Conservation (phyloP, 2,329 filamentous ascomycete species). For the Myotisia sp. region DNA sequence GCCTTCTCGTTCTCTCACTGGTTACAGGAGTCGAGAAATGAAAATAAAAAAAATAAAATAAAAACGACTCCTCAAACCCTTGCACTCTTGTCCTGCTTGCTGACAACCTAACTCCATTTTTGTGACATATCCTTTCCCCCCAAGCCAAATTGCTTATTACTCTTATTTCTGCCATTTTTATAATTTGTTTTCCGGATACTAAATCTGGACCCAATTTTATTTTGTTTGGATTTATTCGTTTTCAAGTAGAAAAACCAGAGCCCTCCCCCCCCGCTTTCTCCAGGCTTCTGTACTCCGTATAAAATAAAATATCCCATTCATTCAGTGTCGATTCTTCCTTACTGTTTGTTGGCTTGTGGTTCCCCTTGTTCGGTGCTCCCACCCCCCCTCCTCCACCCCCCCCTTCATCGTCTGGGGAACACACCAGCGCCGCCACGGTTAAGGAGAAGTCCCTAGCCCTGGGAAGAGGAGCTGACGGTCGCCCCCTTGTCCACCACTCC, state of each 20-base stretch:
- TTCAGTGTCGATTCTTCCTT: conserved; percentile 1
- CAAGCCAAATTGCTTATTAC: conserved; percentile 6
- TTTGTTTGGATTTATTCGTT: no score
- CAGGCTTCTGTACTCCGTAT: no score
- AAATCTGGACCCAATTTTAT: conserved; percentile 5
- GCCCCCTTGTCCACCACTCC: no score
- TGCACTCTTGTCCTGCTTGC: conserved; percentile 3
- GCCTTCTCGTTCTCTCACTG: conserved; percentile 3
- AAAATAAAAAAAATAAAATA: no score
- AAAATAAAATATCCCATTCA: no score
- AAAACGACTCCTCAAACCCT: conserved; percentile 3
- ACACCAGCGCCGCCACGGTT: no score
- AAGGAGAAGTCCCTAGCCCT: no score
- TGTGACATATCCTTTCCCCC: conserved; percentile 6
- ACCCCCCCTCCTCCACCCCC: no score
- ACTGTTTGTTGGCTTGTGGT: conserved; percentile 1
- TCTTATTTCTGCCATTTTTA: conserved; percentile 4
- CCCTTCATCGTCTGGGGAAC: no score
- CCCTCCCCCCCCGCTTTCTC: background rate
- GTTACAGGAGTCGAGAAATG: no score
- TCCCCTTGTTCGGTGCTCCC: conserved; percentile 2
- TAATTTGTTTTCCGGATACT: no score
- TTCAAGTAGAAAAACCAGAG: background rate
- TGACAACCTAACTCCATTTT: conserved; percentile 5
- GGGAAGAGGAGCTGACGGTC: conserved; percentile 3